phyloP scores from a whole-genome alignment of 2,329 filamentous ascomycete species.

The Diaporthe eres region DNA sequence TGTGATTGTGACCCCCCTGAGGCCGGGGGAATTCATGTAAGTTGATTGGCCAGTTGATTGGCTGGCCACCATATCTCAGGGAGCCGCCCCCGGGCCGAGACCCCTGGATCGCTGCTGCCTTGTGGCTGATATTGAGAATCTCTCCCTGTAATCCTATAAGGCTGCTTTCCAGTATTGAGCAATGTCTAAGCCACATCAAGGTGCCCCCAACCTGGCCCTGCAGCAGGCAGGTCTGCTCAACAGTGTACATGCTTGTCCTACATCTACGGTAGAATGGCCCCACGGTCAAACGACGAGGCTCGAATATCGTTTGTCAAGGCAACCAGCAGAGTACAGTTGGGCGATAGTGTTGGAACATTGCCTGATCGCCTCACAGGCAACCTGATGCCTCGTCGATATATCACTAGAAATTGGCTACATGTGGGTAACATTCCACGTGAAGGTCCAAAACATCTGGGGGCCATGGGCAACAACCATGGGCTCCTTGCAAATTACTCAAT shows the following conservation, averaged over 20 bases:
- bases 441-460: neutral
- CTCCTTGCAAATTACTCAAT: too few species aligned
- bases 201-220: neutral
- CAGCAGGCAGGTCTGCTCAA: neutral
- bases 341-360: neutral
- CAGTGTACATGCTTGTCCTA: neutral
- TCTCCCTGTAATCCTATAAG: neutral
- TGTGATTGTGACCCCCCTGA: neutral
- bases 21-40: neutral
- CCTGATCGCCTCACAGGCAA: neutral
- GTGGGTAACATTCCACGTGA: neutral
- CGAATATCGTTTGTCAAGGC: neutral
- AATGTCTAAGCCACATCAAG: neutral
- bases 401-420: neutral
- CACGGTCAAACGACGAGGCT: neutral
- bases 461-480: too few species aligned
- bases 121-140: neutral
- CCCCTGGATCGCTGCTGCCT: neutral
- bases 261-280: neutral
- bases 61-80: neutral
- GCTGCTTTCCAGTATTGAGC: neutral
- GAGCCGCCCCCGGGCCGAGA: neutral
- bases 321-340: neutral
- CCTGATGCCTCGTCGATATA: neutral
- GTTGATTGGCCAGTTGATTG: slow-evolving; percentile 24